Conservation (phyloP, 2,329 filamentous ascomycete species). For the Aspergillus texensis region DNA sequence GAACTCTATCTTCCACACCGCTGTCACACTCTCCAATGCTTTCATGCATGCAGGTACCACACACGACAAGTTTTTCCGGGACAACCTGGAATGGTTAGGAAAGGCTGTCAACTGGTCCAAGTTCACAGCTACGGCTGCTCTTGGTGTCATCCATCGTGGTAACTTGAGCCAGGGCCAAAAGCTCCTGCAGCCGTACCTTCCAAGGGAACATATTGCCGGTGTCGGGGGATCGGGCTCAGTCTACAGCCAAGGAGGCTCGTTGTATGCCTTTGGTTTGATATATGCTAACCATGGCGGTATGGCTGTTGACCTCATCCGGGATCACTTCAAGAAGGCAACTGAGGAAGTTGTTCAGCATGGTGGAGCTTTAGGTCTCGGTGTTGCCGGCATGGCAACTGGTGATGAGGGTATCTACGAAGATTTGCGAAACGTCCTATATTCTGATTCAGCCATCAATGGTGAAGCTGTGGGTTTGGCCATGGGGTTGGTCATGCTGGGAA, state of each 20-base stretch:
- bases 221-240: slow-evolving; percentile 79
- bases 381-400: slow-evolving; percentile 96
- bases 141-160: slow-evolving; percentile 94
- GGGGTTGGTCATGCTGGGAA: slow-evolving; percentile 97
- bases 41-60: slow-evolving; percentile 99
- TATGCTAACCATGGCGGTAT: slow-evolving; percentile 96
- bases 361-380: slow-evolving; percentile 89
- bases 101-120: slow-evolving; percentile 99
- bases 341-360: slow-evolving; percentile 92
- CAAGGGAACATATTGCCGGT: slow-evolving; percentile 63
- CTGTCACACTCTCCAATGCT: slow-evolving; percentile 94
- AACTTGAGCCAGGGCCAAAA: slow-evolving; percentile 93
- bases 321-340: slow-evolving; percentile 53
- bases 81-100: slow-evolving; percentile 96
- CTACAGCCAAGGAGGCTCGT: slow-evolving; percentile 92
- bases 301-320: slow-evolving; percentile 59
- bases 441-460: slow-evolving; percentile 93
- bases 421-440: slow-evolving; percentile 83
- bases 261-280: slow-evolving; percentile 93
- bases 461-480: slow-evolving; percentile 95
- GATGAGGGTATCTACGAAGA: slow-evolving; percentile 89
- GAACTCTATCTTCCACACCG: slow-evolving; percentile 98
- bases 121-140: slow-evolving; percentile 92
- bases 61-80: slow-evolving; percentile 97
- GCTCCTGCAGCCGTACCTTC: slow-evolving; percentile 91